Conservation (phyloP, 768 basidiomycete genomes). For the Suillus subluteus region DNA sequence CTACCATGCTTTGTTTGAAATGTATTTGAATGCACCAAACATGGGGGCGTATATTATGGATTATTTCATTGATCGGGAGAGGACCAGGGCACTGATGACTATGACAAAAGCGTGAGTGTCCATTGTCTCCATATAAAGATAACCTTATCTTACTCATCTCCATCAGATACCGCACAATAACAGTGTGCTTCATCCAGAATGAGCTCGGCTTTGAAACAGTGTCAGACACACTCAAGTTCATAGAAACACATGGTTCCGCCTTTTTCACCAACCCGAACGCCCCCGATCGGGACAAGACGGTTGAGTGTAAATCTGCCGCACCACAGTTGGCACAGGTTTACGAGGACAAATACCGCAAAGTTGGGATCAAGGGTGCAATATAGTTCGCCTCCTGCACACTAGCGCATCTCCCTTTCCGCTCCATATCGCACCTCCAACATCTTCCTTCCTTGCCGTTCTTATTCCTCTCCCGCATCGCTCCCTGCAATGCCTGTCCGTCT, state of each 20-base stretch:
- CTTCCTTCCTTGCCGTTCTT: conserved; percentile 9
- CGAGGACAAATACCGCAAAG: conserved; percentile 83
- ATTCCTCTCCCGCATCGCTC: background rate
- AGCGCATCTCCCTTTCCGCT: background rate
- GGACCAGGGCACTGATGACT: conserved; percentile 81
- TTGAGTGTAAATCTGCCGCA: conserved; percentile 74
- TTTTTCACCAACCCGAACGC: conserved; percentile 66
- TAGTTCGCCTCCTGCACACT: conserved; percentile 38
- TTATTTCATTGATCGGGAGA: conserved; percentile 93
- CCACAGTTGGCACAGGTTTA: conserved; percentile 61
- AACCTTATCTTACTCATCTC: conserved; percentile 10
- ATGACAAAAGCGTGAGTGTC: conserved; percentile 90
- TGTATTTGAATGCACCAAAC: conserved; percentile 85
- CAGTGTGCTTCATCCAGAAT: conserved; percentile 74
- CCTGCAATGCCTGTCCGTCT: background rate
- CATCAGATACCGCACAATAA: conserved; percentile 78
- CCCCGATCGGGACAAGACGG: conserved; percentile 61
- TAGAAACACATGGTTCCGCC: conserved; percentile 68
- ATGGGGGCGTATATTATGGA: conserved; percentile 99
- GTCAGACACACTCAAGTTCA: conserved; percentile 66
- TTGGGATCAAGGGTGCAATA: conserved; percentile 92
- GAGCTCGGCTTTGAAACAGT: conserved; percentile 85
- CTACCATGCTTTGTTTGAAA: conserved; percentile 88
- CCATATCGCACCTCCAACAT: conserved; percentile 19
- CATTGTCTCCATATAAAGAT: background rate